Evolutionary conservation across 1,284 basidiomycete species (phyloP).

Genomic region (Exsudoporus floridanus): DNA sequence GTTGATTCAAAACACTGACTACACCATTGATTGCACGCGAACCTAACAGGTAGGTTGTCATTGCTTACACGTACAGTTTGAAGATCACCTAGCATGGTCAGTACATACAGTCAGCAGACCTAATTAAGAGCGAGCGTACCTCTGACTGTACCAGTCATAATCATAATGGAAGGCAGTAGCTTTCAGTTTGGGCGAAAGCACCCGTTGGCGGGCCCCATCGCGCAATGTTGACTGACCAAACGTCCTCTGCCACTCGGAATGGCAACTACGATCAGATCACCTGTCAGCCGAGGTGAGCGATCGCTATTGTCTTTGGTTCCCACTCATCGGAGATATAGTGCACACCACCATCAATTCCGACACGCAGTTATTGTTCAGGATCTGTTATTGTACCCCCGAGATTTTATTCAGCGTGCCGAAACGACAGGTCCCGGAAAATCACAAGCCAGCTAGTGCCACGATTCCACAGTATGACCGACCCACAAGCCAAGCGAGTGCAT

Average conservation of each 20-base stretch:
- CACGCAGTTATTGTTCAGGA: constrained; percentile 7
- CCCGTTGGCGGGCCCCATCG: neutral
- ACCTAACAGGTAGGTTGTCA: constrained; percentile 2
- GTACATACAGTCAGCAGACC: neutral
- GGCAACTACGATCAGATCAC: constrained; percentile 12
- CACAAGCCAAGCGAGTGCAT: neutral
- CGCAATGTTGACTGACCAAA: constrained; percentile 9
- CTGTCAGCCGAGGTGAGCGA: constrained; percentile 20
- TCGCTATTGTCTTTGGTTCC: constrained; percentile 18
- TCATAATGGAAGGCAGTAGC: constrained; percentile 4
- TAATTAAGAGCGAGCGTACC: neutral
- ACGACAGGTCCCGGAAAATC: neutral
- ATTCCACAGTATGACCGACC: neutral
- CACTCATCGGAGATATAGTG: constrained; percentile 14
- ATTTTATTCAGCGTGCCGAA: constrained; percentile 14
- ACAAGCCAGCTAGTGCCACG: neutral
- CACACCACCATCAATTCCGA: neutral
- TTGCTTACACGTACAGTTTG: neutral
- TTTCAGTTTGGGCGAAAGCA: constrained; percentile 5
- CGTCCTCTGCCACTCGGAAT: constrained; percentile 6
- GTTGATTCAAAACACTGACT: neutral
- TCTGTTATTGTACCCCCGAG: neutral
- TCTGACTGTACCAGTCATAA: constrained; percentile 3
- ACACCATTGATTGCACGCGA: neutral
- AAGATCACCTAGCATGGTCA: neutral